These are phyloP conservation scores for Trichosporon sp. DNA, from an alignment of 1,284 basidiomycete genomes.

Conservation along the genomic window DNA sequence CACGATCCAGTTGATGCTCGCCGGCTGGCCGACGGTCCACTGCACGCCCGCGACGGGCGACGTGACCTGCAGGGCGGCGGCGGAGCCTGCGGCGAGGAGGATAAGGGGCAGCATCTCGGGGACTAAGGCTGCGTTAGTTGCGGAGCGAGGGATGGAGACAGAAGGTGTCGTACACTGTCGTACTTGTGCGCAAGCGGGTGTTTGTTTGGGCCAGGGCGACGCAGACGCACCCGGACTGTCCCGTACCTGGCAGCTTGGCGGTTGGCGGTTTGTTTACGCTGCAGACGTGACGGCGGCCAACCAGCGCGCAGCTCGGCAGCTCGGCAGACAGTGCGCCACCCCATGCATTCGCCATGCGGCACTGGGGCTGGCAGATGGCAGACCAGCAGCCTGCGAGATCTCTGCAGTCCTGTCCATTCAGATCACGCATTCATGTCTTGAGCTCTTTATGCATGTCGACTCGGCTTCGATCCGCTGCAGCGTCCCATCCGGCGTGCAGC, in stretches of 20 bases:
- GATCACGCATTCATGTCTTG: neutral
- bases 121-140: neutral
- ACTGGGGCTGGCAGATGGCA: too few relatives aligned
- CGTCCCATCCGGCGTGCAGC: neutral
- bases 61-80: neutral
- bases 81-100: neutral
- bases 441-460: neutral
- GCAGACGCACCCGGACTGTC: neutral
- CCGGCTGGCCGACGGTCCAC: slow-evolving; percentile 2
- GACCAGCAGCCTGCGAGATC: too few relatives aligned
- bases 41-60: neutral
- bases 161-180: neutral
- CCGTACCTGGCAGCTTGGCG: neutral
- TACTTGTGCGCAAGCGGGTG: neutral
- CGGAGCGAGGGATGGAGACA: neutral
- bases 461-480: neutral
- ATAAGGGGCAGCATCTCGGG: neutral
- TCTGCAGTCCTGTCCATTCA: neutral
- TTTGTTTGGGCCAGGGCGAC: neutral
- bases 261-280: neutral
- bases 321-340: too few relatives aligned
- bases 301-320: neutral
- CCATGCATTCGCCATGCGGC: too few relatives aligned
- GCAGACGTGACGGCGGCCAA: neutral
- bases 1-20: slow-evolving; percentile 5